Conservation (phyloP, 2,329 filamentous ascomycete genomes). For the Aspergillus versicolor region DNA sequence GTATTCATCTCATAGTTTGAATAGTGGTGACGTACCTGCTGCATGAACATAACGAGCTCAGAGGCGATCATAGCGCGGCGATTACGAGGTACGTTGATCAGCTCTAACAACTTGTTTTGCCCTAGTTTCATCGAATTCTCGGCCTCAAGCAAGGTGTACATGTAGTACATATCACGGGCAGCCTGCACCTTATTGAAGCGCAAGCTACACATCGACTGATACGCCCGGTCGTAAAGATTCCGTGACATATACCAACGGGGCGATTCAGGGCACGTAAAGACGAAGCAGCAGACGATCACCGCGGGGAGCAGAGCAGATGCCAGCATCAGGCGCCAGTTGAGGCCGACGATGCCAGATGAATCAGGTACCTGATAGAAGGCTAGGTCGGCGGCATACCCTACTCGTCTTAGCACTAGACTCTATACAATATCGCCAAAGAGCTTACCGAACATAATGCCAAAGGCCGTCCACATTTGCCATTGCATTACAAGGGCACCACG, state of each 20-base stretch:
- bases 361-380: constrained; percentile 60
- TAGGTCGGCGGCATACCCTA: constrained; percentile 58
- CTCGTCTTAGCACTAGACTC: not conserved
- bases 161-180: constrained; percentile 48
- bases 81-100: constrained; percentile 62
- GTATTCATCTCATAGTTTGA: not conserved
- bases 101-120: constrained; percentile 53
- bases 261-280: constrained; percentile 62
- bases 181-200: constrained; percentile 46
- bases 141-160: constrained; percentile 57
- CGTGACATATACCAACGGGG: constrained; percentile 51
- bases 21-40: constrained; percentile 48
- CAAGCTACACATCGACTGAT: constrained; percentile 43
- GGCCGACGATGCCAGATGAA: constrained; percentile 53
- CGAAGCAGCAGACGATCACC: constrained; percentile 56
- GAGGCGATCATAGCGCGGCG: constrained; percentile 61
- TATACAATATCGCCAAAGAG: not conserved
- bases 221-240: constrained; percentile 42
- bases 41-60: constrained; percentile 67
- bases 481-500: constrained; percentile 78
- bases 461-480: constrained; percentile 65
- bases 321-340: constrained; percentile 69
- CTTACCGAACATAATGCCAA: constrained; percentile 50
- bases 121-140: constrained; percentile 57
- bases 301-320: constrained; percentile 65